A percentile compares a stretch with the other conserved stretches of the same genome.
phyloP scores from a whole-genome alignment of 306 rosid species.

The Gastrolobium bilobum region DNA sequence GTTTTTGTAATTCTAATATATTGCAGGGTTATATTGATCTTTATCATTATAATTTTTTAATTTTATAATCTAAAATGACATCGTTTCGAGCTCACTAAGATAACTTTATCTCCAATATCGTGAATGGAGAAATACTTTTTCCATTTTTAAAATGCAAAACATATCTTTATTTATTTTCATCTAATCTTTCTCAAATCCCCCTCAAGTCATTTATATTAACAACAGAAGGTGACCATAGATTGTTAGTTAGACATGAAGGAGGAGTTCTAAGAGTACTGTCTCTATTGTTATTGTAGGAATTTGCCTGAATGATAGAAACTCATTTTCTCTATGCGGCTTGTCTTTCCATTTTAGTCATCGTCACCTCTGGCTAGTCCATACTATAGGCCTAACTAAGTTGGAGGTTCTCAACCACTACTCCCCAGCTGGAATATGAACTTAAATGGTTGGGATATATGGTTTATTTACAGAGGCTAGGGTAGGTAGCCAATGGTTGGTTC shows the following conservation, averaged over 20 bases:
- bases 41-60: no score
- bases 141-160: background rate
- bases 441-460: constrained; percentile 29
- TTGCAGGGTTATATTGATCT: no score
- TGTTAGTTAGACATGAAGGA: background rate
- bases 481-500: constrained; percentile 49
- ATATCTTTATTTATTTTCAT: background rate
- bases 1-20: no score
- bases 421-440: constrained; percentile 4
- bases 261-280: background rate
- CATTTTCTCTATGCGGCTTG: background rate
- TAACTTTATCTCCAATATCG: no score
- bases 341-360: constrained; percentile 22
- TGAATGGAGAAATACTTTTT: no score
- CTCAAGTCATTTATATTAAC: background rate
- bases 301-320: background rate
- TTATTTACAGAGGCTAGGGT: constrained; percentile 28
- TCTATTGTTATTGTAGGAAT: background rate
- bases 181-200: background rate
- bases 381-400: constrained; percentile 19
- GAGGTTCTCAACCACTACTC: constrained; percentile 37
- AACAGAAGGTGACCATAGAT: background rate
- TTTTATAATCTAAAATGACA: no score
- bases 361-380: background rate
- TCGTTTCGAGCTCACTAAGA: no score